phyloP scores from a whole-genome alignment of 176 grass and related monocot species.

The Aegilops sharonensis region DNA sequence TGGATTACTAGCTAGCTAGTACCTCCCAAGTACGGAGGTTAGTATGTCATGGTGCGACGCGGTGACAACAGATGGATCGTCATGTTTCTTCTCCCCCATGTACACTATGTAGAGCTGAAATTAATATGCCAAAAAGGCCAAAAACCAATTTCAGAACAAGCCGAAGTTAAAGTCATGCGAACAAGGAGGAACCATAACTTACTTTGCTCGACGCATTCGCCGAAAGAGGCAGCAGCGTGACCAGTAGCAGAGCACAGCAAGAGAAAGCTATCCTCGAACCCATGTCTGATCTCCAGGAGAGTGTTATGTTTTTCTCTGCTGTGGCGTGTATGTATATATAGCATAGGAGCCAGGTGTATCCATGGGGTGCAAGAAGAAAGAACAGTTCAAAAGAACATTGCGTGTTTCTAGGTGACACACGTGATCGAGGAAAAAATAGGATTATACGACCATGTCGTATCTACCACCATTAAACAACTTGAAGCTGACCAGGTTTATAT shows the following conservation, averaged over 20 bases:
- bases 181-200: background rate
- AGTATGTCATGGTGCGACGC: background rate
- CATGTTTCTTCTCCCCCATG: background rate
- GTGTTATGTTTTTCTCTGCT: background rate
- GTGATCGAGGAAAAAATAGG: background rate
- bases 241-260: background rate
- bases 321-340: background rate
- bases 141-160: background rate
- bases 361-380: background rate
- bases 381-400: background rate
- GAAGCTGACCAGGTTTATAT: background rate
- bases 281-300: background rate
- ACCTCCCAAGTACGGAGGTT: background rate
- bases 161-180: background rate
- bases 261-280: background rate
- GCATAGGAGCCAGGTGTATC: background rate
- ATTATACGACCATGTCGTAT: background rate
- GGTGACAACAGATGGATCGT: background rate
- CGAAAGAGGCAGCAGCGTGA: background rate
- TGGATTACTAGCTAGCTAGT: background rate
- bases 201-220: background rate
- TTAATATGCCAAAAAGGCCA: background rate
- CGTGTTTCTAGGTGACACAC: background rate
- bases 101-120: background rate
- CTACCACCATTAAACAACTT: background rate